Conservation (phyloP, 1,284 basidiomycete genomes). For the Fomitiporia mediterranea region DNA sequence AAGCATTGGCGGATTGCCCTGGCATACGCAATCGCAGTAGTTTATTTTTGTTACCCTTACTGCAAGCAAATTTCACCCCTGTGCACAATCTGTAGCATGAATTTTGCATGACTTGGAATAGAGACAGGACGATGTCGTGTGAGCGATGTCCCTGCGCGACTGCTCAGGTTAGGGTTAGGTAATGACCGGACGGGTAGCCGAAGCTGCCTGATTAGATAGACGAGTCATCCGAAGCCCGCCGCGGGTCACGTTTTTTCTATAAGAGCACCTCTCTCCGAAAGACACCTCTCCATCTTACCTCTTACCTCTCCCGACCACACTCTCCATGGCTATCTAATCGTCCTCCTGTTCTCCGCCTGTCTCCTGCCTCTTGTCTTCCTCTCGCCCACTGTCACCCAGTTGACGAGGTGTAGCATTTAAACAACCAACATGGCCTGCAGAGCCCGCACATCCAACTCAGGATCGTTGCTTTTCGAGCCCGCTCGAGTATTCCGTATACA, state of each 20-base stretch:
- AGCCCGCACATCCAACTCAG: conserved; percentile 75
- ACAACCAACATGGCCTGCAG: conserved; percentile 74
- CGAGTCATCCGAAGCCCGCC: conserved; percentile 11
- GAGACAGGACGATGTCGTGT: conserved; percentile 8
- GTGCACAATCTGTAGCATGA: conserved; percentile 10
- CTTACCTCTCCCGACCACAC: background rate
- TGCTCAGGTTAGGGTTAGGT: background rate
- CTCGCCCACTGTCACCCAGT: conserved; percentile 31
- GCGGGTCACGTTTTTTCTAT: background rate
- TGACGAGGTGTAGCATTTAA: conserved; percentile 36
- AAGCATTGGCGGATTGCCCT: background rate
- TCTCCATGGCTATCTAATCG: conserved; percentile 4
- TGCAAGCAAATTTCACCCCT: background rate
- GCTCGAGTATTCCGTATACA: conserved; percentile 83
- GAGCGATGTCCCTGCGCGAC: conserved; percentile 6
- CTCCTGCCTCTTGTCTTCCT: background rate
- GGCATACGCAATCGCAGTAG: background rate
- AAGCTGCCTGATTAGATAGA: background rate
- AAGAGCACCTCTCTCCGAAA: background rate
- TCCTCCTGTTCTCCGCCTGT: background rate
- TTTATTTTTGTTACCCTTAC: background rate
- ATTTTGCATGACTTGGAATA: too few species aligned
- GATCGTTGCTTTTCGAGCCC: conserved; percentile 78
- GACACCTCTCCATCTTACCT: background rate
- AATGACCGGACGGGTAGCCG: background rate